Percentiles rank a stretch among this genome's conserved stretches.
phyloP scores from a whole-genome alignment of 2,329 filamentous ascomycete species.

The Pseudocercospora macadamiae region DNA sequence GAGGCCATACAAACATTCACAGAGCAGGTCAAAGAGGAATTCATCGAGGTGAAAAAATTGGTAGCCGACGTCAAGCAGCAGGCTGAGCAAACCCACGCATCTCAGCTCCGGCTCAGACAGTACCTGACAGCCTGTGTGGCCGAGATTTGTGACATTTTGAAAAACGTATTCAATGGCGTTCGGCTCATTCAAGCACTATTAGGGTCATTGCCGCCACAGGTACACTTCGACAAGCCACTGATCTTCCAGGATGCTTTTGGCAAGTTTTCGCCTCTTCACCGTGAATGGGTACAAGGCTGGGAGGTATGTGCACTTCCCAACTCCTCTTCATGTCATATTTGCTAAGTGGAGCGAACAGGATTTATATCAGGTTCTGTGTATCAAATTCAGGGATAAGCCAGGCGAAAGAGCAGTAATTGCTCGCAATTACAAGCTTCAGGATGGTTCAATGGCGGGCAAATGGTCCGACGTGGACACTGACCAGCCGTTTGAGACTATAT shows the following conservation, averaged over 20 bases:
- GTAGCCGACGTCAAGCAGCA: neutral
- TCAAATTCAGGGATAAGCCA: neutral
- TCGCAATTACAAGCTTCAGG: neutral
- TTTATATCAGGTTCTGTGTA: neutral
- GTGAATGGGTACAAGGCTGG: neutral
- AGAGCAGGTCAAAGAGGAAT: neutral
- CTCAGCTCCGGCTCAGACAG: neutral
- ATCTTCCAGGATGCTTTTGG: neutral
- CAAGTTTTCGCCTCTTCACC: neutral
- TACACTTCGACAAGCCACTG: neutral
- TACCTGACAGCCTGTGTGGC: neutral
- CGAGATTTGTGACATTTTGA: neutral
- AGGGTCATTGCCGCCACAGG: neutral
- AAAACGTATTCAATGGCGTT: neutral
- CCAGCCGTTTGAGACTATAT: neutral
- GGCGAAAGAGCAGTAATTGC: neutral
- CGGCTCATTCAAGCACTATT: neutral
- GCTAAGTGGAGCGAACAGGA: neutral
- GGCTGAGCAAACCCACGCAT: neutral
- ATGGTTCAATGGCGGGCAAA: neutral
- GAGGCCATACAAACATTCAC: too few species aligned
- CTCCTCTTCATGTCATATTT: too few species aligned
- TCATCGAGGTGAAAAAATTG: neutral
- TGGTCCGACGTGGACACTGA: neutral
- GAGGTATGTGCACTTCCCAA: neutral